Base-by-base conservation (phyloP, 495 filamentous ascomycete species). In the Xylaria palmicola region DNA sequence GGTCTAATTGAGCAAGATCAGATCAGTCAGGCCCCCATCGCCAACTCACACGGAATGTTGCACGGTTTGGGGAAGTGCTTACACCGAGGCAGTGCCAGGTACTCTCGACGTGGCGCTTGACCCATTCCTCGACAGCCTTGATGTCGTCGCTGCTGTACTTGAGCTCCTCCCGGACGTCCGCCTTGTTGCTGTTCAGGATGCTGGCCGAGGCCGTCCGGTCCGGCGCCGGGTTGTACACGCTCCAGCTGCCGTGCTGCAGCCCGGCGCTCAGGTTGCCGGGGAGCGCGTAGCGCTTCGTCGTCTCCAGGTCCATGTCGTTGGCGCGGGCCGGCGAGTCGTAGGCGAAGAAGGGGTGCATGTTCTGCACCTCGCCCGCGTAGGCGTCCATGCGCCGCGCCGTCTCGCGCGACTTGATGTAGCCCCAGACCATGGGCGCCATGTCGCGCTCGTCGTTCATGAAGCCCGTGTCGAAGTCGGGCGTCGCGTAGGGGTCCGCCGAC, bases 381-480 rank as follows among this genome's bases (percentile, higher is more conserved):
- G 87, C 81, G 40, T 86, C 81, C 90, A 92, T 92, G 36, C 88
- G 80, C 1, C 89, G 79, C 6, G 89, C 88, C 5, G 88, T 92
- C 81, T 92, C 90, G 29, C 90, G 85, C n/a, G 86, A 90, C 71
- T 91, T 91, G 72, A 91, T 91, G 71, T 94, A 93, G 0, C 84
- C 87, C 90, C 90, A 93, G 4, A 92, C 87, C 87, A 92, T 89
- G 9, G 89, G 88, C 4, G 83, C 86, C 88, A 92, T 91, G 67
- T 93, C 90, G 26, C 89, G 81, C 72, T 90, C 85, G 70, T 93
- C 88, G 63, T 89, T 92, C 88, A 93, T 91, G 75, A 92, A 93
- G 24, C 89, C 89, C 3, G 89, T 84, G 71, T 93, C 90, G 63
- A 93, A 93, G 72, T 92, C 89, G 0, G 89, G 89, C 7, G 76